Conservation (phyloP, 257 asterid species). For the Salvia rosmarinus region DNA sequence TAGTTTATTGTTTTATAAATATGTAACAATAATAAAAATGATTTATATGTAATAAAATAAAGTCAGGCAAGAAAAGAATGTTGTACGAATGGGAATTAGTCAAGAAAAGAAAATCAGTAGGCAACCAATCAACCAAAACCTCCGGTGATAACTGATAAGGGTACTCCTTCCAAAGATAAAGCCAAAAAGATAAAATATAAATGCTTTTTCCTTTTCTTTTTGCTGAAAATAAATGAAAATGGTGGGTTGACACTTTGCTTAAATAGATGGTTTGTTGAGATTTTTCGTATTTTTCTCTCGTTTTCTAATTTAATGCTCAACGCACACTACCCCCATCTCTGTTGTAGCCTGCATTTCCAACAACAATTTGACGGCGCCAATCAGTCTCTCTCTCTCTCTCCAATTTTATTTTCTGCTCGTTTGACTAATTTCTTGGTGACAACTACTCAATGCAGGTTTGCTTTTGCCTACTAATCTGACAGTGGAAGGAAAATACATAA, state of each 20-base stretch:
- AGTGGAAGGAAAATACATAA: neutral
- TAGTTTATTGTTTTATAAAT: too few species aligned
- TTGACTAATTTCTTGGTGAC: slow-evolving; percentile 21
- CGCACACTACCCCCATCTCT: slow-evolving; percentile 23
- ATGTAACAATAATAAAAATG: too few species aligned
- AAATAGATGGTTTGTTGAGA: slow-evolving; percentile 35
- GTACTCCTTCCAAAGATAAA: slow-evolving; percentile 31
- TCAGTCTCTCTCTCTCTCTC: slow-evolving; percentile 19
- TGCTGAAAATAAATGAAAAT: slow-evolving; percentile 22
- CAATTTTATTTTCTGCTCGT: slow-evolving; percentile 19
- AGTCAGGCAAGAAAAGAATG: neutral
- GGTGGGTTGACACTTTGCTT: slow-evolving; percentile 18
- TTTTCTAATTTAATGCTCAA: slow-evolving; percentile 35
- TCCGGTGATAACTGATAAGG: slow-evolving; percentile 46
- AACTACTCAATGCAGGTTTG: slow-evolving; percentile 27
- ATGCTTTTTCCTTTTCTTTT: neutral
- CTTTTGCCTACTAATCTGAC: neutral
- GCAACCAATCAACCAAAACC: slow-evolving; percentile 45
- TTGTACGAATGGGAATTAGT: neutral
- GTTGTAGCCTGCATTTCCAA: slow-evolving; percentile 42
- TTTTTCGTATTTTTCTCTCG: slow-evolving; percentile 1
- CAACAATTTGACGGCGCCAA: slow-evolving; percentile 33
- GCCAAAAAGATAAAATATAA: neutral
- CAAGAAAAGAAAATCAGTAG: slow-evolving; percentile 26
- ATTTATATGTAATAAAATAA: too few species aligned